Conservation (phyloP, 495 filamentous ascomycete genomes). For the Rostrohypoxylon terebratum region DNA sequence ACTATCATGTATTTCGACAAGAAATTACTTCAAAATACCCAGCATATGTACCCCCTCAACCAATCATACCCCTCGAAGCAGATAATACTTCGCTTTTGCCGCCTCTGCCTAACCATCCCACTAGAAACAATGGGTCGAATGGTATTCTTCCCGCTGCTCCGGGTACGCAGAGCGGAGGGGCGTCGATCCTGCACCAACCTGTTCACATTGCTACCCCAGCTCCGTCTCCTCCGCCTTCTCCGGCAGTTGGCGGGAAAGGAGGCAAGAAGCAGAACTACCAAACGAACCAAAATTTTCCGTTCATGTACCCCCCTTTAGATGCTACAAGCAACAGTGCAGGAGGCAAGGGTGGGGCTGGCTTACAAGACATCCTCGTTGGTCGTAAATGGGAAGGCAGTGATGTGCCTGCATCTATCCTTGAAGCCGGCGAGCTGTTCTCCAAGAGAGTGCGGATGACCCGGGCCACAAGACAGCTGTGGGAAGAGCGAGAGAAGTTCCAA, state of each 20-base stretch:
- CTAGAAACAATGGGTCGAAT: constrained; percentile 59
- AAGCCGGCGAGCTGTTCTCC: constrained; percentile 94
- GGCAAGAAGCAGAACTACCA: constrained; percentile 99
- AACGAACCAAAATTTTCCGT: constrained; percentile 98
- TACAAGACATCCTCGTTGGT: constrained; percentile 80
- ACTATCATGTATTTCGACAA: constrained; percentile 96
- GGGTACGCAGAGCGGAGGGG: constrained; percentile 66
- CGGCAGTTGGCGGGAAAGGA: constrained; percentile 88
- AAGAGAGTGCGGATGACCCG: constrained; percentile 88
- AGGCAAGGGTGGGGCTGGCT: constrained; percentile 81
- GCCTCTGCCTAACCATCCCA: constrained; percentile 79
- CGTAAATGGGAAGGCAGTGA: constrained; percentile 91
- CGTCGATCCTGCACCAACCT: constrained; percentile 92
- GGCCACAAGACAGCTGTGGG: constrained; percentile 93
- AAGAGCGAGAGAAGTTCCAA: constrained; percentile 89
- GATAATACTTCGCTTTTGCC: constrained; percentile 93
- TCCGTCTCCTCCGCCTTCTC: constrained; percentile 95
- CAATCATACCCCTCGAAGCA: constrained; percentile 84
- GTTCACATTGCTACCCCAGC: constrained; percentile 98
- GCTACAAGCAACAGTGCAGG: constrained; percentile 83
- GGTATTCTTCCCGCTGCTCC: constrained; percentile 60
- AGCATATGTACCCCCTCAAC: constrained; percentile 89
- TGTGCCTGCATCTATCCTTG: constrained; percentile 90
- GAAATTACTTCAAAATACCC: constrained; percentile 99
- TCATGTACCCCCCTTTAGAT: constrained; percentile 94